Base-by-base conservation (phyloP, 2,329 filamentous ascomycete species). In the Trichoderma breve region DNA sequence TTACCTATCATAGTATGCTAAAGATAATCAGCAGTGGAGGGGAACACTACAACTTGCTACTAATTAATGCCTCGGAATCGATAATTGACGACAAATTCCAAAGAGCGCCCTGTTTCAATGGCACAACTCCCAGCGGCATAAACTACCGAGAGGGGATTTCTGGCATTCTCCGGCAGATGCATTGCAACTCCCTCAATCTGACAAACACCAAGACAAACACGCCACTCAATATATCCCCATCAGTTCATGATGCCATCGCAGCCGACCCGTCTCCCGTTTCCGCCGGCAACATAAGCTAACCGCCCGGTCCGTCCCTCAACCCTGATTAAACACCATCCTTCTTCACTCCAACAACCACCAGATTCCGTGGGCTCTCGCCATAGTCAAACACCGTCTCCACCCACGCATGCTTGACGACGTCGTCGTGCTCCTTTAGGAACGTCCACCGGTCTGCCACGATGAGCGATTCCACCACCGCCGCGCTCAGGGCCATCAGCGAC, bases 401-500 rank as follows among this genome's bases (percentile, higher is more conserved):
- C 96, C 96, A 99, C 73, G 91, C 92, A 74, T 92, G 87, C 74
- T 88, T 84, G 58, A 94, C 90, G 7, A 91, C 83, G 55, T 91
- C 88, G 64, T 83, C 78, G 76, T 97, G 93, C 83, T 99, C 95
- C 72, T 85, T 88, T 75, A 99, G 84, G 83, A 91, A 99, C 73
- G 93, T 84, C 93, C 94, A 99, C 60, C 96, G 88, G 84, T 99
- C 96, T 60, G 92, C 89, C 66, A 97, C 94, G 77, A 99, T 95
- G 72, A 97, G 84, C 36, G 94, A 93, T 84, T 99, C 96, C 3
- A 97, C 91, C 4, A 97, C 92, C 24, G 90, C 90, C 3, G 95
- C 95, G 80, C 94, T 97, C 77, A 97, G 98, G 1, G 96, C 95
- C 95, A 99, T 99, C 77, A 99, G 81, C 76, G 90, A 94, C 96